These are phyloP conservation scores for Lunasporangiospora selenospora DNA, from an alignment of 192 early-diverging fungal genomes.

Conservation along the genomic window DNA sequence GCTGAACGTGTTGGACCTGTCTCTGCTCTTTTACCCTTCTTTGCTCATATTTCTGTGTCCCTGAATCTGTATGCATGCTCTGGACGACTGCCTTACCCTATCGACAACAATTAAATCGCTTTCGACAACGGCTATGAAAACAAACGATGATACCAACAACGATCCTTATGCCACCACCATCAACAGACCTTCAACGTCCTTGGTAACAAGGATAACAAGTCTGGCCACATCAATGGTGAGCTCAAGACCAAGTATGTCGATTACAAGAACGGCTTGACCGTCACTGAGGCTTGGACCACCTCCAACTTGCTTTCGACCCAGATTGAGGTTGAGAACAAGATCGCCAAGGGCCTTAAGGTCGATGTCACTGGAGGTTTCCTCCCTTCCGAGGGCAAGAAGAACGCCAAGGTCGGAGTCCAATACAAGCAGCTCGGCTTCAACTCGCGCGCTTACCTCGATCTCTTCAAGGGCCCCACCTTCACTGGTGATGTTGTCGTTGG, in stretches of 20 bases:
- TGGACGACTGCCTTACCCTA: too few relatives aligned
- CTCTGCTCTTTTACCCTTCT: constrained; percentile 86
- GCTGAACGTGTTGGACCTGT: not conserved
- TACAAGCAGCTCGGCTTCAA: constrained; percentile 98
- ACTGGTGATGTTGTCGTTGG: constrained; percentile 89
- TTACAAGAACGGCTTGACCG: constrained; percentile 89
- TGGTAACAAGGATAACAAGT: constrained; percentile 94
- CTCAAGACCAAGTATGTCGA: constrained; percentile 97
- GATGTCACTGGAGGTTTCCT: constrained; percentile 85
- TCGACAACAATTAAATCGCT: too few relatives aligned
- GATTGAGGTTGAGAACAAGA: constrained; percentile 91
- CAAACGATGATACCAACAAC: too few relatives aligned
- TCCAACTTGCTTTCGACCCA: constrained; percentile 89
- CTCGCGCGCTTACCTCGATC: constrained; percentile 87
- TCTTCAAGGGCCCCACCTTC: constrained; percentile 94
- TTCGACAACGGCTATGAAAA: too few relatives aligned
- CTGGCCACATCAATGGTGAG: constrained; percentile 90
- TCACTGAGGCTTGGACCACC: constrained; percentile 98
- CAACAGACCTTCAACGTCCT: constrained; percentile 38
- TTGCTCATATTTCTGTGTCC: too few relatives aligned
- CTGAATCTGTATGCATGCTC: too few relatives aligned
- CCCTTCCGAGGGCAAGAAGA: constrained; percentile 84
- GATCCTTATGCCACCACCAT: not conserved
- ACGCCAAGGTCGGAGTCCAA: constrained; percentile 81
- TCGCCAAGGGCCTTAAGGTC: constrained; percentile 96